These are phyloP conservation scores for Phytopythium mirpurense DNA, from an alignment of 352 stramenopile genomes.

Conservation along the genomic window DNA sequence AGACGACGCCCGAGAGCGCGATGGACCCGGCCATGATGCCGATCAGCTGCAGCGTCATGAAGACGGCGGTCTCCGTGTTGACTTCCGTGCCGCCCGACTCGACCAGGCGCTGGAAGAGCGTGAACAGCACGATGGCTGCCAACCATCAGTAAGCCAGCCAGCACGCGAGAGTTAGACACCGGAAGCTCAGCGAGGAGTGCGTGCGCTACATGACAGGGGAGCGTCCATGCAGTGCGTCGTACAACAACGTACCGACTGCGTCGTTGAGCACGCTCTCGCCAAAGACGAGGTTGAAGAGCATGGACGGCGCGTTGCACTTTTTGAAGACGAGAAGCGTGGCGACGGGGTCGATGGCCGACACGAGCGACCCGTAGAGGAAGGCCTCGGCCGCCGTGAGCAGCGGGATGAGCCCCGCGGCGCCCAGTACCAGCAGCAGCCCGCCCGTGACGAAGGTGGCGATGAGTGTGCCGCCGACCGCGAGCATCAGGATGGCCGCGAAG, in stretches of 20 bases:
- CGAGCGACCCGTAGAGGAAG: slow-evolving; percentile 88
- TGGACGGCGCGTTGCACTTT: slow-evolving; percentile 56
- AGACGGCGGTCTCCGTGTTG: slow-evolving; percentile 21
- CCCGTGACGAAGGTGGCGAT: slow-evolving; percentile 48
- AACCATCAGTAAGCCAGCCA: background rate
- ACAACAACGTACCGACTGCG: slow-evolving; percentile 55
- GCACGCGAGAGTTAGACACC: background rate
- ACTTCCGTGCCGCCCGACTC: slow-evolving; percentile 38
- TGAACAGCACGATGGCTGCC: slow-evolving; percentile 74
- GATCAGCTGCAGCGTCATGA: slow-evolving; percentile 37
- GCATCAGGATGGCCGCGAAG: slow-evolving; percentile 34
- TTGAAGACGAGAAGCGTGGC: slow-evolving; percentile 90
- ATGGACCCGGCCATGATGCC: slow-evolving; percentile 50
- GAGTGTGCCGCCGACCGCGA: slow-evolving; percentile 45
- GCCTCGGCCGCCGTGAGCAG: slow-evolving; percentile 74
- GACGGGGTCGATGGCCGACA: slow-evolving; percentile 91
- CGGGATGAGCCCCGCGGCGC: slow-evolving; percentile 41
- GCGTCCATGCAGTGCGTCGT: too few relatives aligned
- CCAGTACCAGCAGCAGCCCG: slow-evolving; percentile 36
- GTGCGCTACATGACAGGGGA: too few relatives aligned
- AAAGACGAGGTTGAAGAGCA: slow-evolving; percentile 93
- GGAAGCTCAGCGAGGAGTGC: too few relatives aligned
- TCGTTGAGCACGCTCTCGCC: slow-evolving; percentile 91
- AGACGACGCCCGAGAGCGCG: slow-evolving; percentile 36
- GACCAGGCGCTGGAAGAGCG: slow-evolving; percentile 57